These are phyloP conservation scores for Insectozyma bohioensis DNA, from an alignment of 1,139 yeast species.

Conservation along the genomic window DNA sequence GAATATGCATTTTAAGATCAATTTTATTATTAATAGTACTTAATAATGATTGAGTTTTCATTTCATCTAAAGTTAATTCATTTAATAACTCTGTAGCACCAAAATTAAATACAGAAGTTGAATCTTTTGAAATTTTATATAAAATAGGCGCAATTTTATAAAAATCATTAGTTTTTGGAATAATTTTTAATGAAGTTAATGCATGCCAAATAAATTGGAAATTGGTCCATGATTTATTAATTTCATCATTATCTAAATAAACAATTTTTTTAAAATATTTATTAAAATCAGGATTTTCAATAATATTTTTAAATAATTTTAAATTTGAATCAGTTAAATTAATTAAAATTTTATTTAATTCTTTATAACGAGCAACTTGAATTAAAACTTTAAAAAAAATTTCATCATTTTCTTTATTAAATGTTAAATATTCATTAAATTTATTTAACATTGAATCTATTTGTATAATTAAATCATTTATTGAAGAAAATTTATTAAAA, in stretches of 20 bases:
- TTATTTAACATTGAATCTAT: slow-evolving; percentile 22
- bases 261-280: too few species aligned
- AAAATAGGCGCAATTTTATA: slow-evolving; percentile 9
- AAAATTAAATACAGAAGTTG: neutral
- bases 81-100: slow-evolving; percentile 2
- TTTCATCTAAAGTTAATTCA: slow-evolving; percentile 4
- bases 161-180: slow-evolving; percentile 5
- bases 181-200: slow-evolving; percentile 1
- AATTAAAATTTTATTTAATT: slow-evolving; percentile 7
- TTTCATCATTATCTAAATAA: neutral
- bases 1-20: too few species aligned
- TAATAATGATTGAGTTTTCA: too few species aligned
- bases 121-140: slow-evolving; percentile 4
- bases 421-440: slow-evolving; percentile 19
- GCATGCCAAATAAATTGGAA: slow-evolving; percentile 3
- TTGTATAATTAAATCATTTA: slow-evolving; percentile 18
- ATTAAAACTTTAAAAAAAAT: slow-evolving; percentile 6
- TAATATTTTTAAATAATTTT: slow-evolving; percentile 3
- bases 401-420: slow-evolving; percentile 4
- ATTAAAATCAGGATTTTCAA: slow-evolving; percentile 7
- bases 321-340: slow-evolving; percentile 2
- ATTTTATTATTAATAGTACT: too few species aligned
- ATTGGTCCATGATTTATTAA: too few species aligned
- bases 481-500: slow-evolving; percentile 16
- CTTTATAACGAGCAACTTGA: slow-evolving; percentile 7